Conservation (phyloP, 2,329 filamentous ascomycete genomes). For the Calonectria montana region DNA sequence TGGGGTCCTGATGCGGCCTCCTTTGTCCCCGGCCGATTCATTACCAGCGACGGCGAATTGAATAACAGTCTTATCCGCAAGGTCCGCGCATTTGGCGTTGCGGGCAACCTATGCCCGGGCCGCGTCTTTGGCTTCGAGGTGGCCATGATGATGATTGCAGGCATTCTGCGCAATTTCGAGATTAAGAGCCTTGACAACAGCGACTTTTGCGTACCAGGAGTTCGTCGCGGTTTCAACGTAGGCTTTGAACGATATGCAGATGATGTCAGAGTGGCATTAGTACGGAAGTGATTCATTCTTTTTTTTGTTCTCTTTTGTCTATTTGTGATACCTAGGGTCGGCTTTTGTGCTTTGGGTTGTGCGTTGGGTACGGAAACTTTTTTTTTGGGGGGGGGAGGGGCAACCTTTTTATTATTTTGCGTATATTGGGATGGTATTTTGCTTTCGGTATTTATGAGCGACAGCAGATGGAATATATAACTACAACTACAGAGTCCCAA, state of each 20-base stretch:
- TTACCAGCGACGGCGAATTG: slow-evolving; percentile 36
- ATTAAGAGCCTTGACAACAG: slow-evolving; percentile 32
- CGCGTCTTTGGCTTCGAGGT: slow-evolving; percentile 46
- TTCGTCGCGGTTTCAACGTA: slow-evolving; percentile 43
- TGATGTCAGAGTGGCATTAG: slow-evolving; percentile 42
- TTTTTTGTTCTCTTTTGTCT: background rate
- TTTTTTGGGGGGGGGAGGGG: too few relatives aligned
- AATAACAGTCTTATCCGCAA: slow-evolving; percentile 37
- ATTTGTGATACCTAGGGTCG: slow-evolving; percentile 1
- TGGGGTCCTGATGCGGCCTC: slow-evolving; percentile 44
- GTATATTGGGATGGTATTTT: background rate
- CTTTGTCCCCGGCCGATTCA: slow-evolving; percentile 45
- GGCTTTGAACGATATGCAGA: slow-evolving; percentile 46
- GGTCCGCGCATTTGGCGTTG: slow-evolving; percentile 47
- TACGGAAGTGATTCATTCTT: slow-evolving; percentile 20
- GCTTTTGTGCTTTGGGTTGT: background rate
- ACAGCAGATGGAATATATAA: background rate
- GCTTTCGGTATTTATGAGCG: background rate
- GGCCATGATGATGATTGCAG: slow-evolving; percentile 41
- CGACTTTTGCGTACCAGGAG: slow-evolving; percentile 35
- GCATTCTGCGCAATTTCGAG: slow-evolving; percentile 43
- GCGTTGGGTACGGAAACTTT: background rate
- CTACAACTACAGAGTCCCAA: slow-evolving; percentile 3
- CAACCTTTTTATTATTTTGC: background rate
- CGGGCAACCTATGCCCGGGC: slow-evolving; percentile 47